Conservation (phyloP, 73 alveolate genomes). For the Symbiodinium pilosum region DNA sequence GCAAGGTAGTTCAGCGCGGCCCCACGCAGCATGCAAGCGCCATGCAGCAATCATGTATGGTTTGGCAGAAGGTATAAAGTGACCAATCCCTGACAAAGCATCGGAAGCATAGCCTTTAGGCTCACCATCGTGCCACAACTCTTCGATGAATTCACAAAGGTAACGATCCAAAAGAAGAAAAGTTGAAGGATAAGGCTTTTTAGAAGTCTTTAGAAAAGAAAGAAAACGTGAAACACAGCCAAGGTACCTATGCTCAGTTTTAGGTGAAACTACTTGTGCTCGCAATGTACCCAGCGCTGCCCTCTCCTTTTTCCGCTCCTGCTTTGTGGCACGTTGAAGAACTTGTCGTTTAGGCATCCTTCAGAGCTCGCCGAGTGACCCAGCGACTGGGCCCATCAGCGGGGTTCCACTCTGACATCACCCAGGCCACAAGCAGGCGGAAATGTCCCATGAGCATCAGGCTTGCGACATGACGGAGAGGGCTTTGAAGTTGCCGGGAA, state of each 20-base stretch:
- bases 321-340: background rate
- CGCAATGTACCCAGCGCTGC: background rate
- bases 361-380: background rate
- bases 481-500: background rate
- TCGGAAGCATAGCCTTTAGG: constrained; percentile 24
- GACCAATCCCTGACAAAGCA: background rate
- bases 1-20: constrained; percentile 6
- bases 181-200: background rate
- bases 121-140: constrained; percentile 29
- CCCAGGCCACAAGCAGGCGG: constrained; percentile 33
- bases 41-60: constrained; percentile 8
- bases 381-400: constrained; percentile 57
- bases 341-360: constrained; percentile 24
- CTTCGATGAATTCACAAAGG: background rate
- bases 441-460: background rate
- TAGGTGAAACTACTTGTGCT: background rate
- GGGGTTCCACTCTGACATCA: constrained; percentile 12
- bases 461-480: background rate
- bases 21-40: constrained; percentile 41
- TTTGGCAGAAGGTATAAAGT: background rate
- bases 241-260: background rate
- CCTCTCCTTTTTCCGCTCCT: background rate
- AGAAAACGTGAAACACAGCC: constrained; percentile 2
- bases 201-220: background rate
- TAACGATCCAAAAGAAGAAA: background rate